A percentile compares a stretch with the other conserved stretches of the same genome.
Evolutionary conservation across 202 grass and related monocot species (phyloP).

Genomic region (Panicum virgatum): DNA sequence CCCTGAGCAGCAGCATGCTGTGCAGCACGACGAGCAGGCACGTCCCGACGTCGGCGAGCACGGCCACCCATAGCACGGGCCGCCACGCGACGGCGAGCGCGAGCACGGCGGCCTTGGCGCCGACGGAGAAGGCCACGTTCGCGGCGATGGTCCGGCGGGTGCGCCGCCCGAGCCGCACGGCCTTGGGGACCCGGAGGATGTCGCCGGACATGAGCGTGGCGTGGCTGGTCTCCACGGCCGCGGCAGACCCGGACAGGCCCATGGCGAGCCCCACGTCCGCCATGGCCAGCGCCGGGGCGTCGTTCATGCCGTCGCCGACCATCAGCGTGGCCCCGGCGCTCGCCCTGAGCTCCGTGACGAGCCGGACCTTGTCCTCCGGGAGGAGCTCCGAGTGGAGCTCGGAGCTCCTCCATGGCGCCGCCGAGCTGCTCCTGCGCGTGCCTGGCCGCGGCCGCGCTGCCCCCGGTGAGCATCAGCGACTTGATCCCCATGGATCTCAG

Average conservation of each 20-base stretch:
- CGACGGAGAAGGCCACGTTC: constrained; percentile 55
- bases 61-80: constrained; percentile 73
- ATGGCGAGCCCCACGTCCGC: constrained; percentile 76
- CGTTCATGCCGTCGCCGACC: constrained; percentile 88
- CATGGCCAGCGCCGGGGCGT: constrained; percentile 68
- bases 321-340: constrained; percentile 55
- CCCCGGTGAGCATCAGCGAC: constrained; percentile 72
- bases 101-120: constrained; percentile 44
- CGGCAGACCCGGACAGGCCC: constrained; percentile 74
- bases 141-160: constrained; percentile 42
- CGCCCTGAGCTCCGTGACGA: constrained; percentile 39
- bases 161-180: constrained; percentile 48
- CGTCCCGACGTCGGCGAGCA: constrained; percentile 78
- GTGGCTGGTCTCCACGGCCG: constrained; percentile 74
- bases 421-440: constrained; percentile 66
- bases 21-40: constrained; percentile 81
- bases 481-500: constrained; percentile 60
- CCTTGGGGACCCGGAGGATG: constrained; percentile 54
- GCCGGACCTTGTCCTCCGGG: constrained; percentile 77
- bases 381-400: constrained; percentile 70
- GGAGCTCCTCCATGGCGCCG: constrained; percentile 47
- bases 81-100: constrained; percentile 49
- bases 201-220: constrained; percentile 79
- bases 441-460: constrained; percentile 58
- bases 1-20: constrained; percentile 64